These are phyloP conservation scores for Fomes fomentarius DNA, from an alignment of 1,284 basidiomycete species.

Conservation along the genomic window DNA sequence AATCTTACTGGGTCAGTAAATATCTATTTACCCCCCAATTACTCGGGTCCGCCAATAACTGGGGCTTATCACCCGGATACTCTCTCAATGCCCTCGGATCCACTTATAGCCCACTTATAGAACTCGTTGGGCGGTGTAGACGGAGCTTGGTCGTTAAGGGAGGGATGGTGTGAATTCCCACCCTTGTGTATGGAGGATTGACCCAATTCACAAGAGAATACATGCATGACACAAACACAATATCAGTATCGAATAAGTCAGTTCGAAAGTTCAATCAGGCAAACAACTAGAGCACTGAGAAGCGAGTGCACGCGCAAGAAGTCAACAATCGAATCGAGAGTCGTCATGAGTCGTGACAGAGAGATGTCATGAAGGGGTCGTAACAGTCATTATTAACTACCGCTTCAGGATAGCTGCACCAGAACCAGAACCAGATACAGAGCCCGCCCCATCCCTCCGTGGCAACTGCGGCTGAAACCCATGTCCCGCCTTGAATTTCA, in stretches of 20 bases:
- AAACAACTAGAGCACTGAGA: background rate
- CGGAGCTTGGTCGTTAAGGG: too few species aligned
- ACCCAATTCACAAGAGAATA: too few species aligned
- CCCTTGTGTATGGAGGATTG: too few species aligned
- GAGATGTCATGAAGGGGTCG: conserved; percentile 21
- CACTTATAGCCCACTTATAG: too few species aligned
- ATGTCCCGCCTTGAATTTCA: conserved; percentile 33
- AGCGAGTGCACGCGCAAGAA: background rate
- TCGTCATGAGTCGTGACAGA: conserved; percentile 6
- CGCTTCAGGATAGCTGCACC: conserved; percentile 2
- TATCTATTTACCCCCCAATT: too few species aligned
- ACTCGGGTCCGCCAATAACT: too few species aligned
- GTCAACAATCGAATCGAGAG: background rate
- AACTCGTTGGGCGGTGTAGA: too few species aligned
- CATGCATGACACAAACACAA: background rate
- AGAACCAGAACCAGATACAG: background rate
- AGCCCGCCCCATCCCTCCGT: background rate
- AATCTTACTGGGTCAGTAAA: too few species aligned
- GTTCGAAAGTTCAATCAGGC: background rate
- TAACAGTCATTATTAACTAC: conserved; percentile 20
- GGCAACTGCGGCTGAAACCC: conserved; percentile 18
- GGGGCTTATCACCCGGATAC: too few species aligned
- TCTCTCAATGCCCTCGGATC: too few species aligned
- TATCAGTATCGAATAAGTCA: conserved; percentile 13
- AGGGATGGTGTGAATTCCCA: too few species aligned